Percentiles rank a stretch among this genome's conserved stretches.
Evolutionary conservation across 345 rosid species (phyloP).

Genomic region (Salix viminalis): DNA sequence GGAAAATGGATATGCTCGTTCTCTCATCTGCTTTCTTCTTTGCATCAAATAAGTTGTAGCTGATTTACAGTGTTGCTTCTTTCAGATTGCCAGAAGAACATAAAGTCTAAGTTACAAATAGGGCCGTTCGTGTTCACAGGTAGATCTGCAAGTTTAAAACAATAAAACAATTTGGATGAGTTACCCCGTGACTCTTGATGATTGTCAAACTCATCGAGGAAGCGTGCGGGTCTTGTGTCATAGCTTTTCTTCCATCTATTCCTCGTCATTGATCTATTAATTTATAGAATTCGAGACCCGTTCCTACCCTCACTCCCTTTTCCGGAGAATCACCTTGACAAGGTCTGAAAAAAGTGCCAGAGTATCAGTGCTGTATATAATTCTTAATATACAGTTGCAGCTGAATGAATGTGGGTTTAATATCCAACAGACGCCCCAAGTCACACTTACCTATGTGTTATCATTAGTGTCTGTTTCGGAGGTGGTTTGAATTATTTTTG

Average conservation of each 20-base stretch:
- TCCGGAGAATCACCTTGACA: too few species aligned
- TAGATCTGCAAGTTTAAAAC: background rate
- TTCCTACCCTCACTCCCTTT: too few species aligned
- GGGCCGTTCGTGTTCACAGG: too few species aligned
- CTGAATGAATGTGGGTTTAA: background rate
- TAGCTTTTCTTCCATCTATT: too few species aligned
- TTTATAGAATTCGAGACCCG: too few species aligned
- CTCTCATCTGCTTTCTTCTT: background rate
- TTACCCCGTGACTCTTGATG: background rate
- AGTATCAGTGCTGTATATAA: too few species aligned
- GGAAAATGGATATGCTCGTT: background rate
- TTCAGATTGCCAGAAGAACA: slow-evolving; percentile 33
- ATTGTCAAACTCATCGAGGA: too few species aligned
- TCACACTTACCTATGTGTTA: background rate
- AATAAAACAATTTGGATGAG: background rate
- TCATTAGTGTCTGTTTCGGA: background rate
- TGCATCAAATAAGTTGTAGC: background rate
- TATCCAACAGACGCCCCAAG: background rate
- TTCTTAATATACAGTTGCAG: background rate
- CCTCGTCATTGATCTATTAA: too few species aligned
- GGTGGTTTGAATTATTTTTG: too few species aligned
- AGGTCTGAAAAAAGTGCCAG: too few species aligned
- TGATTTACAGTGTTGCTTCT: background rate
- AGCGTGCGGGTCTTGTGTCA: too few species aligned
- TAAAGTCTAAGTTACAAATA: slow-evolving; percentile 1